A percentile compares a stretch with the other conserved stretches of the same genome.
Conservation (phyloP, 495 filamentous ascomycete species). For the Schizothecium vesticola region DNA sequence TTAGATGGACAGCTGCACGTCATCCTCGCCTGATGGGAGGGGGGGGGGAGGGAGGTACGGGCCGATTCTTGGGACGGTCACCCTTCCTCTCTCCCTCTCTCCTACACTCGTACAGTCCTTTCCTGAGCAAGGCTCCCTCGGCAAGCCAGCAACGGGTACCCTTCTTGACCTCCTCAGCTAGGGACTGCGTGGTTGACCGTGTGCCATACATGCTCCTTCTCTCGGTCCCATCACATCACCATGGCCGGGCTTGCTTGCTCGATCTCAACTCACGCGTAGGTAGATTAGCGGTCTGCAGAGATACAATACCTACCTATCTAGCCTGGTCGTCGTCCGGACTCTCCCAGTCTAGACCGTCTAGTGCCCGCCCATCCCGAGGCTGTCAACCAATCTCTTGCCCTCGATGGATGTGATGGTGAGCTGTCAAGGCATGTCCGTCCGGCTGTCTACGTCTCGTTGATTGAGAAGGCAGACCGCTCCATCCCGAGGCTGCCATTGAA, state of each 20-base stretch:
- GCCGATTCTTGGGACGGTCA: not conserved
- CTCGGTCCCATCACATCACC: not conserved
- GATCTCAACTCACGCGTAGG: not conserved
- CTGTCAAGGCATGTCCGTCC: conserved; percentile 9
- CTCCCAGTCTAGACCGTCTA: not conserved
- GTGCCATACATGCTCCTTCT: not conserved
- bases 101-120: not conserved
- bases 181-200: not conserved
- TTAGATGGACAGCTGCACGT: not conserved
- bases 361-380: not conserved
- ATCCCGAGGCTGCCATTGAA: not conserved
- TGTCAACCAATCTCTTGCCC: conserved; percentile 5
- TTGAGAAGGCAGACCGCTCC: not conserved
- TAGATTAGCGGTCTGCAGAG: not conserved
- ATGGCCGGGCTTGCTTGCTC: not conserved
- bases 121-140: not conserved
- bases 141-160: not conserved
- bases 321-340: not conserved
- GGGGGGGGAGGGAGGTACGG: not conserved
- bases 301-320: not conserved
- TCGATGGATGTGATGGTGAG: conserved; percentile 9
- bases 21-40: not conserved
- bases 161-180: not conserved
- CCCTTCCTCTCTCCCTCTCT: not conserved
- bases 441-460: too few relatives aligned